Evolutionary conservation across 106 monocot species (phyloP), one percentile per base, ranked within the genome.

Genomic region (Dioscorea zingiberensis): DNA sequence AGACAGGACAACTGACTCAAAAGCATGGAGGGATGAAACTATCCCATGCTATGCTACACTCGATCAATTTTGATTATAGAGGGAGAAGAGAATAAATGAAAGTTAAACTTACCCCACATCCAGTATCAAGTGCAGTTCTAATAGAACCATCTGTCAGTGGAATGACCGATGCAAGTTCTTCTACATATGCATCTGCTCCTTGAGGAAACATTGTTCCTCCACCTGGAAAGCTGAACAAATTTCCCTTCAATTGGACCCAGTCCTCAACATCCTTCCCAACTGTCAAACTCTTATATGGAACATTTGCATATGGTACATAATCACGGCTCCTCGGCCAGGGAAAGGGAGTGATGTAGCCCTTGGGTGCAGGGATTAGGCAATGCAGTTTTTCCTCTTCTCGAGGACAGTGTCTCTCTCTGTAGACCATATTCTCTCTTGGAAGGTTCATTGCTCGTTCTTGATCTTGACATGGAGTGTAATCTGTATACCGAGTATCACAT

Each of bases 381-480:
- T 67, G 55, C 44, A 80, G 25, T 30, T 80, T 80, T 24, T 75
- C 75, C 29, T 75, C 49, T 32, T 75, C 68, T 4, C 56, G 48
- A 5, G 80, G 75, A 53, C 80, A 80, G 46, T 80, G 80, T 46
- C 80, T 71, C 66, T 80, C 80, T 58, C 80, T 66, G 66, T 80
- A 80, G 21, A 44, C 75, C 80, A 80, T 80, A 56, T 80, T 80
- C 30, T 75, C 80, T 57, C 71, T 51, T 19, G 80, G 75, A 45
- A 75, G 76, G 17, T 57, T 80, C 80, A 80, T 80, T 28, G 80
- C 80, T 21, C 71, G 66, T 5, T 70, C 67, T 58, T 80, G 75
- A 38, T 80, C 80, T 15, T 80, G 80, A 49, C 80, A 80, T 19
- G 80, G 80, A 45, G 80, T 80, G 64, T 80, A 80, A 55, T 80